Evolutionary conservation across 2,329 filamentous ascomycete species (phyloP).

Genomic region (Xylaria sp.): DNA sequence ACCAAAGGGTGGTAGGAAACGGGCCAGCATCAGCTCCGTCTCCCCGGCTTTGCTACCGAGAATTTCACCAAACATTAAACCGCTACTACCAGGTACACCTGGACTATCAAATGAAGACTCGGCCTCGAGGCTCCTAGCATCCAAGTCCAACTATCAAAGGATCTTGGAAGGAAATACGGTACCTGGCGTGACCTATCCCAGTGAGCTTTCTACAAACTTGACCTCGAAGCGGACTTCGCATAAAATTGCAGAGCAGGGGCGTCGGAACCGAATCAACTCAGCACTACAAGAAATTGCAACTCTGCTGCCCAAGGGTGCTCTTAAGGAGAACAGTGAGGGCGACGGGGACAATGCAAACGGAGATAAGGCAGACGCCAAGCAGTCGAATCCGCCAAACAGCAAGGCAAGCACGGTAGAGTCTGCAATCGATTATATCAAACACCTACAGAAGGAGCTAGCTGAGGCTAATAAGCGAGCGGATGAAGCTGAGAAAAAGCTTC

Average conservation of each 20-base stretch:
- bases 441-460: conserved; percentile 77
- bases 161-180: conserved; percentile 93
- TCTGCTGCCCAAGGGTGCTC: conserved; percentile 73
- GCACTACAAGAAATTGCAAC: conserved; percentile 91
- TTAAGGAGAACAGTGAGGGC: conserved; percentile 57
- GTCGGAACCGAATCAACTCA: conserved; percentile 93
- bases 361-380: conserved; percentile 56
- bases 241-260: conserved; percentile 96
- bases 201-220: conserved; percentile 89
- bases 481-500: conserved; percentile 72
- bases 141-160: conserved; percentile 98
- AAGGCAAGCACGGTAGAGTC: conserved; percentile 98
- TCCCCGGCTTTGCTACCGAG: conserved; percentile 88
- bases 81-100: conserved; percentile 74
- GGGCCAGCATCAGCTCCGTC: conserved; percentile 75
- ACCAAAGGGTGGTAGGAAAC: conserved; percentile 72
- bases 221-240: conserved; percentile 97
- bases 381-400: conserved; percentile 73
- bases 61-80: conserved; percentile 95
- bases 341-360: conserved; percentile 56
- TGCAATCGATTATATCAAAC: conserved; percentile 94
- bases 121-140: conserved; percentile 80
- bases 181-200: conserved; percentile 89
- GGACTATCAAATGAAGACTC: conserved; percentile 67
- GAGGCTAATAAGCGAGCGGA: conserved; percentile 72